Conservation (phyloP, 768 basidiomycete species). For the Boletus fagicola region DNA sequence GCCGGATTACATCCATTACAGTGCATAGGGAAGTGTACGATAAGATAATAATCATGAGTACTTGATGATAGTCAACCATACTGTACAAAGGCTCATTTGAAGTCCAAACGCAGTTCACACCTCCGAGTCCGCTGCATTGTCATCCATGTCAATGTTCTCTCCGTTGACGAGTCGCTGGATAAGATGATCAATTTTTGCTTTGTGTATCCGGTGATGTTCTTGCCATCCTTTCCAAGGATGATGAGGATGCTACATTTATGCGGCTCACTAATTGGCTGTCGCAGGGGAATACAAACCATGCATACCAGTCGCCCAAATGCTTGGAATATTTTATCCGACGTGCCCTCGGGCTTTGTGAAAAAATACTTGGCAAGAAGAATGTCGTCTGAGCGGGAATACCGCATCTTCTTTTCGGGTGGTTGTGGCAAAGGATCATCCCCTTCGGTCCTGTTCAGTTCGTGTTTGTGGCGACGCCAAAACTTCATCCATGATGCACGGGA, state of each 20-base stretch:
- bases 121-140: constrained; percentile 28
- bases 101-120: constrained; percentile 12
- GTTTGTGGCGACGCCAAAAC: constrained; percentile 85
- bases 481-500: constrained; percentile 95
- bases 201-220: constrained; percentile 87
- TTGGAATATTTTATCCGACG: constrained; percentile 83
- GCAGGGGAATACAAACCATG: constrained; percentile 2
- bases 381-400: constrained; percentile 79
- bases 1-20: constrained; percentile 6
- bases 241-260: constrained; percentile 63
- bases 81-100: constrained; percentile 3
- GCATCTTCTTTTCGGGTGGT: constrained; percentile 84
- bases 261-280: background rate
- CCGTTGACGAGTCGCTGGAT: constrained; percentile 60
- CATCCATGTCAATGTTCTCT: constrained; percentile 45
- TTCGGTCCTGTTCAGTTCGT: constrained; percentile 69
- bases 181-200: constrained; percentile 80
- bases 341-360: constrained; percentile 69
- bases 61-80: background rate
- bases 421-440: constrained; percentile 68
- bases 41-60: constrained; percentile 12
- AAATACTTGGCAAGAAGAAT: constrained; percentile 77
- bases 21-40: constrained; percentile 4
- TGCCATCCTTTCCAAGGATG: constrained; percentile 97
- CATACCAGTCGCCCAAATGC: constrained; percentile 69